A percentile compares a stretch with the other conserved stretches of the same genome.
phyloP scores from a whole-genome alignment of 352 stramenopile species.

The Globisporangium sylvaticum region DNA sequence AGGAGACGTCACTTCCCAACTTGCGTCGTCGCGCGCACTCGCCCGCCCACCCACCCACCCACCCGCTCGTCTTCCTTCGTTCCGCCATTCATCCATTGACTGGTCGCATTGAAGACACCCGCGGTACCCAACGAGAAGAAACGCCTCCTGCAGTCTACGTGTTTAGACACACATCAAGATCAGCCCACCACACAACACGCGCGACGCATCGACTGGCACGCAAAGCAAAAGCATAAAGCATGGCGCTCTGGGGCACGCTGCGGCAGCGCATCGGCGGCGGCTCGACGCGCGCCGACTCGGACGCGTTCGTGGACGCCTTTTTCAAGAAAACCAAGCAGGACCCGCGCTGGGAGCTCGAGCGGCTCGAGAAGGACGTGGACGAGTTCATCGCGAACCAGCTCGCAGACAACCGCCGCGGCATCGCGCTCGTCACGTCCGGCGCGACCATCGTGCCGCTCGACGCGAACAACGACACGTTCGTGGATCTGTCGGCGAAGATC shows the following conservation, averaged over 20 bases:
- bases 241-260: constrained; percentile 82
- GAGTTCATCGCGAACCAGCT: constrained; percentile 61
- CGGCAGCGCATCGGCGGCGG: constrained; percentile 70
- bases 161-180: not conserved
- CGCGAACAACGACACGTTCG: constrained; percentile 57
- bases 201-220: not conserved
- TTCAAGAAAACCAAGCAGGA: constrained; percentile 75
- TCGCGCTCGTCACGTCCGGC: constrained; percentile 80
- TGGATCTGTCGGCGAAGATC: constrained; percentile 64
- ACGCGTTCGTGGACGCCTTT: constrained; percentile 75
- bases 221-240: constrained; percentile 16
- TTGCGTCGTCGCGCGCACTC: constrained; percentile 4
- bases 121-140: not conserved
- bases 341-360: constrained; percentile 45
- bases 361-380: constrained; percentile 34
- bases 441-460: constrained; percentile 78
- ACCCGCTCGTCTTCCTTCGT: not conserved
- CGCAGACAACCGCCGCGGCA: constrained; percentile 40
- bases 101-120: not conserved
- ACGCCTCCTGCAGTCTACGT: not conserved
- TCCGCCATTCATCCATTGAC: not conserved
- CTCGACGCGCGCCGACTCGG: constrained; percentile 52
- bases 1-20: constrained; percentile 11
- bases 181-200: too few relatives aligned
- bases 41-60: not conserved